These are phyloP conservation scores for Zygosaccharomyces bisporus DNA, from an alignment of 805 yeast genomes.

Conservation along the genomic window DNA sequence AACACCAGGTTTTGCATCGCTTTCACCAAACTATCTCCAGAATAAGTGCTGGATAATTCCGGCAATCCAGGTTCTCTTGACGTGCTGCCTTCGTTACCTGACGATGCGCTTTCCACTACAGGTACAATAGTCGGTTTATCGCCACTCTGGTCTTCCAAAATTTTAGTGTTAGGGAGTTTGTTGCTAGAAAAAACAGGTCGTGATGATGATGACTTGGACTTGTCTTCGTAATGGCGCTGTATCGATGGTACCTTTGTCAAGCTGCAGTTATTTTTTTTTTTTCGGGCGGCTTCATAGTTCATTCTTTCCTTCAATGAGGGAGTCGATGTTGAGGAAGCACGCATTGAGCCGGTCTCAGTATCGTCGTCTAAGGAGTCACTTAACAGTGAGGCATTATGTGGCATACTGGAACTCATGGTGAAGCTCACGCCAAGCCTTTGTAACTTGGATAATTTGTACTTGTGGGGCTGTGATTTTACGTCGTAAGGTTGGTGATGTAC, in stretches of 20 bases:
- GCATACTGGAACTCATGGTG: constrained; percentile 63
- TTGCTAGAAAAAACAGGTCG: constrained; percentile 65
- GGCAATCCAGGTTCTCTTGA: constrained; percentile 21
- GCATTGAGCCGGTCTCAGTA: constrained; percentile 26
- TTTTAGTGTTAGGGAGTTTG: constrained; percentile 63
- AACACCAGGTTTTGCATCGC: constrained; percentile 49
- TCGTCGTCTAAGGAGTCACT: constrained; percentile 32
- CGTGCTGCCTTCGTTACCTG: constrained; percentile 8
- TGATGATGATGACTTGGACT: constrained; percentile 12
- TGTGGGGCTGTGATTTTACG: constrained; percentile 27
- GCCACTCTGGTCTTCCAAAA: constrained; percentile 65
- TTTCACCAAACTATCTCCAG: constrained; percentile 33
- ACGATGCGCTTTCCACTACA: constrained; percentile 36
- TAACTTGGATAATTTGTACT: constrained; percentile 51
- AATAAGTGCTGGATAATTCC: constrained; percentile 34
- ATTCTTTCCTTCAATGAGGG: constrained; percentile 15
- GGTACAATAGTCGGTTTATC: constrained; percentile 62
- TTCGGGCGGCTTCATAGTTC: constrained; percentile 14
- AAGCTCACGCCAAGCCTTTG: constrained; percentile 77
- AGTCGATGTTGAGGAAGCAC: constrained; percentile 15
- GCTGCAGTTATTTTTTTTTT: constrained; percentile 9
- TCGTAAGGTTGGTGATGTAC: constrained; percentile 21
- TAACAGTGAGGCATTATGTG: constrained; percentile 36
- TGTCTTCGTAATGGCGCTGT: constrained; percentile 10
- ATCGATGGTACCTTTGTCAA: constrained; percentile 3